phyloP scores from a whole-genome alignment of 2,329 filamentous ascomycete species.

The Aspergillus quadrilineatus region DNA sequence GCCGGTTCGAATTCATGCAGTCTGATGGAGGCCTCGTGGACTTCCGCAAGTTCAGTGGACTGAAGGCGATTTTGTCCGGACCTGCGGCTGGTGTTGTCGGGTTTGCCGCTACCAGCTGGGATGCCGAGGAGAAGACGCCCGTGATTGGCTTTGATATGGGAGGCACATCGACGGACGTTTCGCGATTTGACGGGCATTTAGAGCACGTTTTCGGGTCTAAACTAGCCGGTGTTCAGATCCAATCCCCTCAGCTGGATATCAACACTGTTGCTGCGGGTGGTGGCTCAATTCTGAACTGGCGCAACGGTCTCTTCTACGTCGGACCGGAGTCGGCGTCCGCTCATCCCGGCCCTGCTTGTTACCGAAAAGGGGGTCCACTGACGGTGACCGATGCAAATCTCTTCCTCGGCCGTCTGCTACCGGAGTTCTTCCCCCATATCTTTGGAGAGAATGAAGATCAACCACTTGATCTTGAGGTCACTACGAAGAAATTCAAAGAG shows the following conservation, averaged over 20 bases:
- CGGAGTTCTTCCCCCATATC: conserved; percentile 94
- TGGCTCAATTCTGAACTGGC: conserved; percentile 69
- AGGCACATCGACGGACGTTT: conserved; percentile 86
- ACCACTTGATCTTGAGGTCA: conserved; percentile 73
- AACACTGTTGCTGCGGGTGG: conserved; percentile 93
- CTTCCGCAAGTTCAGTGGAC: conserved; percentile 68
- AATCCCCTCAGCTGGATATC: conserved; percentile 88
- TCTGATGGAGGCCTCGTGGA: conserved; percentile 71
- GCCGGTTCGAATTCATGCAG: conserved; percentile 95
- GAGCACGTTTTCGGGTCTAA: conserved; percentile 95
- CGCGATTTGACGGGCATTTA: conserved; percentile 80
- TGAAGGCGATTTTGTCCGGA: conserved; percentile 84
- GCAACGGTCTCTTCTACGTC: conserved; percentile 86
- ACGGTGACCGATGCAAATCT: conserved; percentile 93
- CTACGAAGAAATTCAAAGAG: conserved; percentile 71
- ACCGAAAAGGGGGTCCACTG: conserved; percentile 84
- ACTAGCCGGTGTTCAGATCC: conserved; percentile 89
- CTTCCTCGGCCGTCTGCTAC: conserved; percentile 78
- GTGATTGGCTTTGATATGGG: conserved; percentile 98
- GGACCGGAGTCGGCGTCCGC: conserved; percentile 89
- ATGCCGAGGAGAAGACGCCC: conserved; percentile 74
- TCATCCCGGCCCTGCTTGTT: conserved; percentile 88
- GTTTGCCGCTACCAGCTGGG: conserved; percentile 88
- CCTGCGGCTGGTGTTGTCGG: conserved; percentile 93
- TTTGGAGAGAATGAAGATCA: conserved; percentile 89